Evolutionary conservation across 495 filamentous ascomycete species (phyloP).

Genomic region (Xylaria sp.): DNA sequence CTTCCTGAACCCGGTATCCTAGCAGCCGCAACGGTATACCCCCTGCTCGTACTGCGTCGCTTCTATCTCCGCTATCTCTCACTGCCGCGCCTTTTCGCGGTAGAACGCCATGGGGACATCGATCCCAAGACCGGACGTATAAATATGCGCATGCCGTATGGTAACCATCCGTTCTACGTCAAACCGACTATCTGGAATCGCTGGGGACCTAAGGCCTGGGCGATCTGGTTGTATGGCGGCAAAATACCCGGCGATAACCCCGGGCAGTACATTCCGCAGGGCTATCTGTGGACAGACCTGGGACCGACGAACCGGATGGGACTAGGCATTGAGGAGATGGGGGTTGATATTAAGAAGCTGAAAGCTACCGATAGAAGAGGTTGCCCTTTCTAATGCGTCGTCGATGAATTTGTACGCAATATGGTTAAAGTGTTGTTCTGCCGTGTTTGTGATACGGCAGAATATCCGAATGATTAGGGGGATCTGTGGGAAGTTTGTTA

Average conservation of each 20-base stretch:
- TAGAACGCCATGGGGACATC: constrained; percentile 49
- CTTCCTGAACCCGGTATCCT: constrained; percentile 40
- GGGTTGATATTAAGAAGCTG: constrained; percentile 36
- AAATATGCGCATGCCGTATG: constrained; percentile 48
- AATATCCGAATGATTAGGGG: neutral
- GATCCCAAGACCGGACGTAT: constrained; percentile 56
- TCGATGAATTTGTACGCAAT: too few relatives aligned
- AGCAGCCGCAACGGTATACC: constrained; percentile 32
- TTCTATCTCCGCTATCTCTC: constrained; percentile 62
- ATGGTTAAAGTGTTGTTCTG: neutral
- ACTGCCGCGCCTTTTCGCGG: constrained; percentile 61
- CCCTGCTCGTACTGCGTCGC: constrained; percentile 55
- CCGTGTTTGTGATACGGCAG: neutral
- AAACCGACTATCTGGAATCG: constrained; percentile 67
- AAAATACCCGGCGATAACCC: constrained; percentile 68
- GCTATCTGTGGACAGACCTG: constrained; percentile 64
- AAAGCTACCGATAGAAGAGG: constrained; percentile 26
- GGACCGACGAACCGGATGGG: constrained; percentile 65
- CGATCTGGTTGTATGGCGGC: constrained; percentile 59
- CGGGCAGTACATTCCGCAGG: constrained; percentile 62
- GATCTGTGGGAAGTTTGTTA: neutral
- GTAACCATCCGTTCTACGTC: constrained; percentile 67
- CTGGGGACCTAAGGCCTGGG: constrained; percentile 63
- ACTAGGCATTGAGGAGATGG: constrained; percentile 59
- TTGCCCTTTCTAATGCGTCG: constrained; percentile 33